Evolutionary conservation across 805 yeast species (phyloP).

Genomic region (Candida chauliodis): DNA sequence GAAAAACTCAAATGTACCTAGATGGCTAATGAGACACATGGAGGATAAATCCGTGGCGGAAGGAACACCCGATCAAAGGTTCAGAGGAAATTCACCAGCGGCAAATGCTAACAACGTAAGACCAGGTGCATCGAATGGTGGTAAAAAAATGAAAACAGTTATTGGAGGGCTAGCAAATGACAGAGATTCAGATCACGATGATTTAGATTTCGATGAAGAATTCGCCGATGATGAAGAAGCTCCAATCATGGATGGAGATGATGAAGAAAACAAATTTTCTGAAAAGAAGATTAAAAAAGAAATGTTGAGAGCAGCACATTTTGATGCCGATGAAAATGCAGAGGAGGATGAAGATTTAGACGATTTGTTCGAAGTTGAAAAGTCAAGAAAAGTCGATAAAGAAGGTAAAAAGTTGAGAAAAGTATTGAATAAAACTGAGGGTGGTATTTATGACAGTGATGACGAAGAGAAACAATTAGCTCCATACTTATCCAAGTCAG

Average conservation of each 20-base stretch:
- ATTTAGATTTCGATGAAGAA: constrained; percentile 91
- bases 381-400: constrained; percentile 71
- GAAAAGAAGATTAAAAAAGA: constrained; percentile 81
- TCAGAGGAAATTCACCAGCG: constrained; percentile 23
- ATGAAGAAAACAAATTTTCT: constrained; percentile 88
- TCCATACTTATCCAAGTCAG: constrained; percentile 63
- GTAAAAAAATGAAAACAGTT: constrained; percentile 35
- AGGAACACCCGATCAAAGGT: constrained; percentile 41
- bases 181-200: constrained; percentile 80
- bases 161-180: constrained; percentile 43
- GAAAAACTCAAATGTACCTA: constrained; percentile 69
- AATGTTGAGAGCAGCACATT: constrained; percentile 77
- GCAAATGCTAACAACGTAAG: constrained; percentile 9
- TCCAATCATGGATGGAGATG: constrained; percentile 93
- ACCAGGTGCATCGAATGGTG: constrained; percentile 6
- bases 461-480: constrained; percentile 55
- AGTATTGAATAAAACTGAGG: constrained; percentile 80
- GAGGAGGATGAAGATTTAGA: constrained; percentile 64
- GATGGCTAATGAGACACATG: constrained; percentile 95
- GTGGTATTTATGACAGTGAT: constrained; percentile 84
- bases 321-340: constrained; percentile 58
- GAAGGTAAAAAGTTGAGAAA: constrained; percentile 85
- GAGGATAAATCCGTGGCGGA: constrained; percentile 49
- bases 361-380: constrained; percentile 63
- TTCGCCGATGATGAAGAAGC: constrained; percentile 99